Conservation (phyloP, 2,329 filamentous ascomycete species). For the Didymella glomerata region DNA sequence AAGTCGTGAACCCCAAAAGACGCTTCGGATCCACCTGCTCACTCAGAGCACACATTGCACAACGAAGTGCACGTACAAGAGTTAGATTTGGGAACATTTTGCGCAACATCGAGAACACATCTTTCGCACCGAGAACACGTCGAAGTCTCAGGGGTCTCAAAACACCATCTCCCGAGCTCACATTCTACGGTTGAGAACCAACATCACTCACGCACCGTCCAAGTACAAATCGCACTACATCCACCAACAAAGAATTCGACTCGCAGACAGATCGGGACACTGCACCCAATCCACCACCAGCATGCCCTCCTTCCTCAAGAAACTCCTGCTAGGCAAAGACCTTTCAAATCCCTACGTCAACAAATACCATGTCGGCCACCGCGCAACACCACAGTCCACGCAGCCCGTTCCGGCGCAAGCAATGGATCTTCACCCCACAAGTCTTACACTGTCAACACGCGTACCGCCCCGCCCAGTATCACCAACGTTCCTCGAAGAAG, state of each 20-base stretch:
- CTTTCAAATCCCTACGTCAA: constrained; percentile 18
- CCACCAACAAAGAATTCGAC: neutral
- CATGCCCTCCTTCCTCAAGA: constrained; percentile 16
- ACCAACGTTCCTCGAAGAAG: constrained; percentile 1
- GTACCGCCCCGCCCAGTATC: neutral
- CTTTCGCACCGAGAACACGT: too few species aligned
- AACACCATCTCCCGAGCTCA: neutral
- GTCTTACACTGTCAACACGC: neutral
- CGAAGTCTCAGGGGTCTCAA: neutral
- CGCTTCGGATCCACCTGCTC: neutral
- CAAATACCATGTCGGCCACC: constrained; percentile 16
- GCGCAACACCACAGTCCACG: neutral
- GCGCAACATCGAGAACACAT: neutral
- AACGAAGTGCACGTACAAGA: neutral
- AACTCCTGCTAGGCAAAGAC: constrained; percentile 9
- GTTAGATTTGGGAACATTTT: neutral
- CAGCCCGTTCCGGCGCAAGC: neutral
- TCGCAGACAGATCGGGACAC: too few species aligned
- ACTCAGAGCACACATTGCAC: neutral
- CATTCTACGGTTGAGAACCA: neutral
- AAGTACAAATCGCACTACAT: neutral
- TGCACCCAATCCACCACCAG: neutral
- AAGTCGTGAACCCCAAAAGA: neutral
- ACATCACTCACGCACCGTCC: neutral
- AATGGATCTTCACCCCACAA: neutral